A percentile compares a stretch with the other conserved stretches of the same genome.
phyloP scores from a whole-genome alignment of 257 asterid genomes.

The Schizonepeta tenuifolia region DNA sequence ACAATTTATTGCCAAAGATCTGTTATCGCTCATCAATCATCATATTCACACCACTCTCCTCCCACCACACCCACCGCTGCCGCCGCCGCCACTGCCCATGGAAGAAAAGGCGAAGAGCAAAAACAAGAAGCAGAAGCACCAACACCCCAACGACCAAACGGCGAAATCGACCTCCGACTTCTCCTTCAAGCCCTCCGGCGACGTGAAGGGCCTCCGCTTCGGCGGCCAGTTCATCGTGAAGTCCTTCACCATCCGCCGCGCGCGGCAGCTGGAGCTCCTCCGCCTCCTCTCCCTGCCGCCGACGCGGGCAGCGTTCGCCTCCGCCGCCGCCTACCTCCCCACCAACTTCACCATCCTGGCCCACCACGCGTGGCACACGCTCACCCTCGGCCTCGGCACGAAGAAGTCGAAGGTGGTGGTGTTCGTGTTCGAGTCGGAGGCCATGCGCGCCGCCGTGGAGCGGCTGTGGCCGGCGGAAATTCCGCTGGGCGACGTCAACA shows the following conservation, averaged over 20 bases:
- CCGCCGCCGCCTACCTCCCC: slow-evolving; percentile 80
- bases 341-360: slow-evolving; percentile 97
- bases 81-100: slow-evolving; percentile 41
- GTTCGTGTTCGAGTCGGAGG: slow-evolving; percentile 87
- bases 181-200: slow-evolving; percentile 66
- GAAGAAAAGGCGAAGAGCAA: slow-evolving; percentile 45
- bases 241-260: slow-evolving; percentile 92
- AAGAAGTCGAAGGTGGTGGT: slow-evolving; percentile 80
- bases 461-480: slow-evolving; percentile 85
- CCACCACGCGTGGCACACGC: slow-evolving; percentile 98
- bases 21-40: slow-evolving; percentile 26
- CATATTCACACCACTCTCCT: slow-evolving; percentile 16
- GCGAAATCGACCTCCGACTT: slow-evolving; percentile 61
- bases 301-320: slow-evolving; percentile 49
- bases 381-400: slow-evolving; percentile 90
- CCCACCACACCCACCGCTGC: slow-evolving; percentile 16
- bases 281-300: slow-evolving; percentile 84
- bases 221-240: slow-evolving; percentile 94
- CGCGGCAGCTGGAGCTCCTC: slow-evolving; percentile 66
- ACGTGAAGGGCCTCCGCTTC: slow-evolving; percentile 88
- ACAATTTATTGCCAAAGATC: slow-evolving; percentile 36
- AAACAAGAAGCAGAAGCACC: slow-evolving; percentile 71
- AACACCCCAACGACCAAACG: slow-evolving; percentile 79
- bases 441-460: slow-evolving; percentile 59
- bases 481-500: slow-evolving; percentile 90